Base-by-base conservation (phyloP, 352 stramenopile genomes). In the Paralagenidium karlingii region DNA sequence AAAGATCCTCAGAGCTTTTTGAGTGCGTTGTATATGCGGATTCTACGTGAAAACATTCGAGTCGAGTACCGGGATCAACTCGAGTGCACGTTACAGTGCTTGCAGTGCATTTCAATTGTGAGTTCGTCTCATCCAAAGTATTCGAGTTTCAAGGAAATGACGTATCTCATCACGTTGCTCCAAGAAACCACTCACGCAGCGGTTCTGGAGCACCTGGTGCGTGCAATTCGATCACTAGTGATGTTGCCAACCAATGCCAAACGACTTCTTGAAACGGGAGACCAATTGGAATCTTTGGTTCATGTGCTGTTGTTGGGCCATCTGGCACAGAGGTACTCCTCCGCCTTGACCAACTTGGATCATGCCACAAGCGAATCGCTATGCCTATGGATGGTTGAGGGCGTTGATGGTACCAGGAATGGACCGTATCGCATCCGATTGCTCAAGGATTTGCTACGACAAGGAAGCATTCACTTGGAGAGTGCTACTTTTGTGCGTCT, bases 1-100 rank as follows among this genome's bases (percentile, higher is more conserved):
- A 47, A 60, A 24, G 44, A 86, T 16, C 74, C 76, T 5, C 63
- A 58, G 33, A 40, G 43, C 20, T 45, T 87, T 19, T 49, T 92
- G 11, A 51, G 54, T 12, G 56, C 64, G 8, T 42, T 90, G 11
- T 90, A 90, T 50, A 67, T 71, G 33, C 59, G 77, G 2, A 73
- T 90, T 13, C 37, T 92, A 8, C 70, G 74, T 9, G 79, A 92
- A 49, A 83, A 76, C 24, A 68, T 83, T 12, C 60, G 68, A 24
- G 75, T 67, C 4, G 75, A 89, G 39, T 69, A 70, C 32, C 58
- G 68, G 28, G 51, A 79, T 38, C 55, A 91, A n/a, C 40, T 82
- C 26, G 55, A 76, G 8, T 66, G 63, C 27, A 75, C 68, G 9
- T 50, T 87, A 10, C 34, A 66, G 19, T 85, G 73, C 38, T 59